Evolutionary conservation across 1,284 basidiomycete genomes (phyloP).

Genomic region (Calocybe gambosa): DNA sequence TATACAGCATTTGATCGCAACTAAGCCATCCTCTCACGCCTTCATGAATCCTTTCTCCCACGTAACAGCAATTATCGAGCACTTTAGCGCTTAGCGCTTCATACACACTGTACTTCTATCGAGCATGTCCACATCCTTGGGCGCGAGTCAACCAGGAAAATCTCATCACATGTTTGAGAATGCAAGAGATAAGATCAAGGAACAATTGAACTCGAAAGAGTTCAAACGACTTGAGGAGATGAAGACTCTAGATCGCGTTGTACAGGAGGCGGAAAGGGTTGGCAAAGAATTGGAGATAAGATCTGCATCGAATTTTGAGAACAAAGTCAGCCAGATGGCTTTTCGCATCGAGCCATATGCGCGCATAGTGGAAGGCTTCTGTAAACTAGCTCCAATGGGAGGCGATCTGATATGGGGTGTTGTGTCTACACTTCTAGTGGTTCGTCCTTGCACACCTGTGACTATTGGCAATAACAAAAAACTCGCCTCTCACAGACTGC

Average conservation of each 20-base stretch:
- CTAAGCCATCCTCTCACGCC: too few relatives aligned
- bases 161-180: not conserved
- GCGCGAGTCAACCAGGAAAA: too few relatives aligned
- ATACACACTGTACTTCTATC: too few relatives aligned
- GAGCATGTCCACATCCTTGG: too few relatives aligned
- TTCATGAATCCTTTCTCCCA: too few relatives aligned
- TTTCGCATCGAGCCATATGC: not conserved
- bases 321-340: not conserved
- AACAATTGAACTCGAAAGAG: slow-evolving; percentile 3
- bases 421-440: not conserved
- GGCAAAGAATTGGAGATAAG: not conserved
- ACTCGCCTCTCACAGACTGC: not conserved
- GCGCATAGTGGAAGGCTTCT: not conserved
- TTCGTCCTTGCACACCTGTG: not conserved
- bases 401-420: not conserved
- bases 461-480: too few relatives aligned
- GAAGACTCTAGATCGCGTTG: not conserved
- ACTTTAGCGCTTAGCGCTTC: too few relatives aligned
- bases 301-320: not conserved
- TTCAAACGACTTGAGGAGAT: not conserved
- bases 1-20: too few relatives aligned
- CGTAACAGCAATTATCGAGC: too few relatives aligned
- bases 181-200: not conserved
- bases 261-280: not conserved
- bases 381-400: not conserved